Percentiles rank a stretch among this genome's conserved stretches.
Conservation (phyloP, 306 rosid species). For the Pterocarpus santalinus region DNA sequence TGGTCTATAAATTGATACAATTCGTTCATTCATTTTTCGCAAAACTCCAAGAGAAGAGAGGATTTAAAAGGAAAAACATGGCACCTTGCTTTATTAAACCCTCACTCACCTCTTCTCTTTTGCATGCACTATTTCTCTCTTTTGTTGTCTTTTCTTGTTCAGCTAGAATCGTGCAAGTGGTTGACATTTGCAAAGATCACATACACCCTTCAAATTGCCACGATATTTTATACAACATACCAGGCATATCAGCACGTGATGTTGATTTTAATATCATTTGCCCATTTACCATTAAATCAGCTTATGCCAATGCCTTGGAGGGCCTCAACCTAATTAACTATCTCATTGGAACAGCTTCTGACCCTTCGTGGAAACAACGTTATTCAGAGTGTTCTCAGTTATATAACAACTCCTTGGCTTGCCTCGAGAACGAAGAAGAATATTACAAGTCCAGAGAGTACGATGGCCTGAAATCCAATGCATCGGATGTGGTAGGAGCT, state of each 20-base stretch:
- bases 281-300: neutral
- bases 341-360: neutral
- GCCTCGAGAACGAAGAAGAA: neutral
- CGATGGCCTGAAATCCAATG: neutral
- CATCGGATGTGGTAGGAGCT: neutral
- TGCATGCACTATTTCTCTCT: slow-evolving; percentile 21
- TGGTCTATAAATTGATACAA: too few species aligned
- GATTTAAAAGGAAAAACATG: neutral
- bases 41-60: too few species aligned
- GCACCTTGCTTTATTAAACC: neutral
- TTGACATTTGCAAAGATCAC: slow-evolving; percentile 39
- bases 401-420: neutral
- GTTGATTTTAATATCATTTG: neutral
- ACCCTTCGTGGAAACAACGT: neutral
- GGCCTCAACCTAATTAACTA: neutral
- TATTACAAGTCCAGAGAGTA: neutral
- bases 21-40: too few species aligned
- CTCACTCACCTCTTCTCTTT: neutral
- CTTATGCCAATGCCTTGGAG: slow-evolving; percentile 35
- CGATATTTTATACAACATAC: neutral
- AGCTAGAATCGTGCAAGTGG: neutral
- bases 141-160: neutral
- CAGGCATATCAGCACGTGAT: neutral
- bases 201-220: neutral
- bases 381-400: neutral